A percentile compares a stretch with the other conserved stretches of the same genome.
phyloP scores from a whole-genome alignment of 148 eudicot species.

The Diospyros lotus region DNA sequence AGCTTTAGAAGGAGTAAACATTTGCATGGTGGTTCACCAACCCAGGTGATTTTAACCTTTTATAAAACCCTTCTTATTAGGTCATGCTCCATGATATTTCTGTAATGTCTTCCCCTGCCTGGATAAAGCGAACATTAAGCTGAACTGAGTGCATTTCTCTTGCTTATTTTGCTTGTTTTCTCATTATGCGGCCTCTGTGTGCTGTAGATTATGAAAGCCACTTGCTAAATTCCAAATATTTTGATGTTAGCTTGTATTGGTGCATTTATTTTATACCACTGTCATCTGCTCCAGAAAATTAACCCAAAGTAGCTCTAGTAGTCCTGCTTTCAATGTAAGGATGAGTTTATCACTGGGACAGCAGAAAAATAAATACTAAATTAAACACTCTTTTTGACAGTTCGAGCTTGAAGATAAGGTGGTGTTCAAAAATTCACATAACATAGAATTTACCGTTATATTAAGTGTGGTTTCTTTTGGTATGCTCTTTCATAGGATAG shows the following conservation, averaged over 20 bases:
- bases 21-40: slow-evolving; percentile 84
- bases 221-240: not conserved
- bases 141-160: too few relatives aligned
- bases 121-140: too few relatives aligned
- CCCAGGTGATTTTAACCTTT: slow-evolving; percentile 50
- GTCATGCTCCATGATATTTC: not conserved
- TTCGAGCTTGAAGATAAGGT: too few relatives aligned
- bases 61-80: not conserved
- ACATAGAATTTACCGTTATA: too few relatives aligned
- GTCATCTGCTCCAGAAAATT: not conserved
- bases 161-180: too few relatives aligned
- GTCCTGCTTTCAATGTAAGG: not conserved
- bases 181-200: too few relatives aligned
- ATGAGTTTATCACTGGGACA: not conserved
- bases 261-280: not conserved
- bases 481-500: too few relatives aligned
- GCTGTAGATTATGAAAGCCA: not conserved
- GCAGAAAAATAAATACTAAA: too few relatives aligned
- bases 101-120: not conserved
- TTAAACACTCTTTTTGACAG: too few relatives aligned
- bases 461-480: too few relatives aligned
- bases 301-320: not conserved
- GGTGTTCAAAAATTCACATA: too few relatives aligned
- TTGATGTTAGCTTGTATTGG: not conserved
- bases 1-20: slow-evolving; percentile 80